These are phyloP conservation scores for Coelastrella sp. DNA, from an alignment of 139 green algal genomes.

Conservation along the genomic window DNA sequence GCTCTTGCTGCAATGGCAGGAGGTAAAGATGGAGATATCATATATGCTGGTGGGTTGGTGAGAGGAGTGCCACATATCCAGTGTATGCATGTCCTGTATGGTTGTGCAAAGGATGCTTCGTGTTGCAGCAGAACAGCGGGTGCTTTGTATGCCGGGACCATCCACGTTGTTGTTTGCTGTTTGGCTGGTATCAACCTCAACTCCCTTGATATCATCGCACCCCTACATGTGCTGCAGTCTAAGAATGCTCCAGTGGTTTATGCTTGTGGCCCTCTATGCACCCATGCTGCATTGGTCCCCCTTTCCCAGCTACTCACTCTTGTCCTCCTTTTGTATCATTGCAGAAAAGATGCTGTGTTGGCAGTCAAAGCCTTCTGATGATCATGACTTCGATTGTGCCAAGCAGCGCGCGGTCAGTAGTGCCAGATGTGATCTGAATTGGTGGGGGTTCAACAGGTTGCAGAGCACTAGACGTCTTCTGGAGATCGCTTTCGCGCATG, in stretches of 20 bases:
- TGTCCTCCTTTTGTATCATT: background rate
- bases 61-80: background rate
- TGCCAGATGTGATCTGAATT: background rate
- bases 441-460: background rate
- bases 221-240: constrained; percentile 13
- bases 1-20: constrained; percentile 12
- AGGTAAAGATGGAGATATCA: background rate
- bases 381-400: background rate
- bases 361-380: background rate
- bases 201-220: background rate
- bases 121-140: background rate
- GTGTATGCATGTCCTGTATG: background rate
- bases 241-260: background rate
- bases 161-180: background rate
- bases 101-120: background rate
- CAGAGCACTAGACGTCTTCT: background rate
- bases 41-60: background rate
- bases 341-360: background rate
- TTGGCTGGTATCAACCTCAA: constrained; percentile 4
- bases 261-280: constrained; percentile 4
- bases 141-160: background rate
- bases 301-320: background rate
- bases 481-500: constrained; percentile 3
- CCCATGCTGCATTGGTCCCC: background rate
- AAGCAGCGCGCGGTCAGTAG: background rate